Conservation (phyloP, 2,329 filamentous ascomycete genomes). For the Talaromyces sp. region DNA sequence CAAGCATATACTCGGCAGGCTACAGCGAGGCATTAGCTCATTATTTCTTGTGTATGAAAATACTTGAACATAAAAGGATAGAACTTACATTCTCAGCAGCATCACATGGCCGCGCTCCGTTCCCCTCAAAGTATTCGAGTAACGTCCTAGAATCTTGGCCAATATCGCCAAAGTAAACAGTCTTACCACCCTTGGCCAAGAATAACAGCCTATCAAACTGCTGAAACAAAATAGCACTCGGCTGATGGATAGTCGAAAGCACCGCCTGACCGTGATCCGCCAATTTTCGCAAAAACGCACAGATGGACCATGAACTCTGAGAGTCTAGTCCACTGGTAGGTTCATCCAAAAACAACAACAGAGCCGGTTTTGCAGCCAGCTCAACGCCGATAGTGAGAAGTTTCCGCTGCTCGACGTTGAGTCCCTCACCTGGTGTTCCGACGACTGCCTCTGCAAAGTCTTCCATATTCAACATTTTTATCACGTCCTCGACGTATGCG, state of each 20-base stretch:
- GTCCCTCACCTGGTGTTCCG: slow-evolving; percentile 74
- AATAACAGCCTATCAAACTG: slow-evolving; percentile 64
- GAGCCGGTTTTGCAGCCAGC: slow-evolving; percentile 78
- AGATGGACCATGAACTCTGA: slow-evolving; percentile 86
- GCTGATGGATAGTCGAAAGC: slow-evolving; percentile 90
- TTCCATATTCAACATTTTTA: slow-evolving; percentile 82
- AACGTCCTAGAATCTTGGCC: slow-evolving; percentile 53
- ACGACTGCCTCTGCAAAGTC: slow-evolving; percentile 84
- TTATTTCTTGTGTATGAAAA: background rate
- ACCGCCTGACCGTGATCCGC: slow-evolving; percentile 83
- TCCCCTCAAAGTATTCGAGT: slow-evolving; percentile 58
- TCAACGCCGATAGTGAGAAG: slow-evolving; percentile 89
- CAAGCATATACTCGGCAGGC: slow-evolving; percentile 69
- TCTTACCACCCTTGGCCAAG: slow-evolving; percentile 58
- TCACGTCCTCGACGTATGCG: slow-evolving; percentile 73
- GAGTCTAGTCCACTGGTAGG: slow-evolving; percentile 87
- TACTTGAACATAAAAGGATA: background rate
- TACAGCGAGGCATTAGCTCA: slow-evolving; percentile 21
- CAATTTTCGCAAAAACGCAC: slow-evolving; percentile 76
- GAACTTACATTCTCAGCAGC: slow-evolving; percentile 52
- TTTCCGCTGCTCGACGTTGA: slow-evolving; percentile 59
- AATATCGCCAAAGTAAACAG: slow-evolving; percentile 63
- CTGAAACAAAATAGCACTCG: slow-evolving; percentile 84
- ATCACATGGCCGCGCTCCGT: slow-evolving; percentile 56
- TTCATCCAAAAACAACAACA: slow-evolving; percentile 86